Evolutionary conservation across 176 grass and related monocot species (phyloP).

Genomic region (Lolium perenne): DNA sequence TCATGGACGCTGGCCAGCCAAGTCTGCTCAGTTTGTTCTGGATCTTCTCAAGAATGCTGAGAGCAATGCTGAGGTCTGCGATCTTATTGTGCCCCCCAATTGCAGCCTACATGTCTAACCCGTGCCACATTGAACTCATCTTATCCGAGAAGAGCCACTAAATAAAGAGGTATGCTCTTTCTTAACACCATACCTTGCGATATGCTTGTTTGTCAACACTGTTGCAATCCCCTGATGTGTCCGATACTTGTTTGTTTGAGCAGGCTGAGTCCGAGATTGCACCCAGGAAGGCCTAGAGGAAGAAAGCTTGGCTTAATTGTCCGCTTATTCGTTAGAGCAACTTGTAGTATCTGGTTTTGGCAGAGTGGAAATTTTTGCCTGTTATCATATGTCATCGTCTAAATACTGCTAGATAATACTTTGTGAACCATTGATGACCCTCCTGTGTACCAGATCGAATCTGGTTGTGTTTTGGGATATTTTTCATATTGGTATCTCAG

Average conservation of each 20-base stretch:
- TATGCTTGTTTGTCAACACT: too few relatives aligned
- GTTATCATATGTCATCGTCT: not conserved
- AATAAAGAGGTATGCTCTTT: too few relatives aligned
- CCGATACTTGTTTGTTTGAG: not conserved
- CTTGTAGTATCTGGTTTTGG: conserved; percentile 17
- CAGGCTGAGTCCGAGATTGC: conserved; percentile 79
- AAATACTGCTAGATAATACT: conserved; percentile 8
- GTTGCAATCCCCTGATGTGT: too few relatives aligned
- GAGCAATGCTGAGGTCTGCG: conserved; percentile 88
- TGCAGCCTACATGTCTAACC: conserved; percentile 87
- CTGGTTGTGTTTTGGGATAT: too few relatives aligned
- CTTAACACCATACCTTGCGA: too few relatives aligned
- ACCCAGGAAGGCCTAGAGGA: conserved; percentile 65
- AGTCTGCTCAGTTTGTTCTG: conserved; percentile 82
- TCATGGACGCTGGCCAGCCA: conserved; percentile 83
- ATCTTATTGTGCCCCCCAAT: too few relatives aligned
- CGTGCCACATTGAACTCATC: not conserved
- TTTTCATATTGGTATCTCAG: too few relatives aligned
- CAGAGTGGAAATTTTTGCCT: conserved; percentile 43
- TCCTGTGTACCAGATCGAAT: not conserved
- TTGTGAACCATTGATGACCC: not conserved
- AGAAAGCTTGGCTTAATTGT: not conserved
- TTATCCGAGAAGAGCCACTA: too few relatives aligned
- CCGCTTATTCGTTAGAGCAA: conserved; percentile 18
- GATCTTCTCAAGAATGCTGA: conserved; percentile 42